phyloP scores from a whole-genome alignment of 73 alveolate species.

The Uronychia binucleata region DNA sequence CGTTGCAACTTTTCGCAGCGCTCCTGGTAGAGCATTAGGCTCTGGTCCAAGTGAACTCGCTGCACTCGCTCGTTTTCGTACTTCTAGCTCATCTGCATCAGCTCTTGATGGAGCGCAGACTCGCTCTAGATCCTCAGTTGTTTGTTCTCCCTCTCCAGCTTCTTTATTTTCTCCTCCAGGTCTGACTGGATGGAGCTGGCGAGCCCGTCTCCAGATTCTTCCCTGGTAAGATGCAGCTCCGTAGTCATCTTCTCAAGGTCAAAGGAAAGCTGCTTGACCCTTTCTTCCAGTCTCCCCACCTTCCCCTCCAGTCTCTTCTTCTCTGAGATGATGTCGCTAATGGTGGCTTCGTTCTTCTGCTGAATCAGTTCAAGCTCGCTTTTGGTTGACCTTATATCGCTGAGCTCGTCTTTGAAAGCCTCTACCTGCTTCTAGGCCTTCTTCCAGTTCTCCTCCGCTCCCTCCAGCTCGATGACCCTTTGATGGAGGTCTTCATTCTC shows the following conservation, averaged over 20 bases:
- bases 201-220: neutral
- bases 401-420: neutral
- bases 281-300: neutral
- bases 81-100: neutral
- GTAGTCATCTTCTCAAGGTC: neutral
- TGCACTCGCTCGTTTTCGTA: neutral
- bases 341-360: neutral
- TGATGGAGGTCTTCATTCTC: slow-evolving; percentile 11
- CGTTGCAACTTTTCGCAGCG: neutral
- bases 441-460: neutral
- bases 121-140: neutral
- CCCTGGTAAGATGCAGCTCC: neutral
- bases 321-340: neutral
- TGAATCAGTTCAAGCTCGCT: neutral
- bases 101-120: neutral
- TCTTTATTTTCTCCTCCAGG: neutral
- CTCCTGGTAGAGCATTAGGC: neutral
- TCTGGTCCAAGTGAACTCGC: neutral
- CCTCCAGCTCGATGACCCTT: slow-evolving; percentile 17
- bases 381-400: neutral
- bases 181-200: neutral
- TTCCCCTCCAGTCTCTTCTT: neutral
- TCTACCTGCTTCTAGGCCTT: neutral
- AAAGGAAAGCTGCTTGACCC: neutral
- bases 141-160: neutral